Conservation (phyloP, 1,284 basidiomycete genomes). For the Rhizoctonia solani region DNA sequence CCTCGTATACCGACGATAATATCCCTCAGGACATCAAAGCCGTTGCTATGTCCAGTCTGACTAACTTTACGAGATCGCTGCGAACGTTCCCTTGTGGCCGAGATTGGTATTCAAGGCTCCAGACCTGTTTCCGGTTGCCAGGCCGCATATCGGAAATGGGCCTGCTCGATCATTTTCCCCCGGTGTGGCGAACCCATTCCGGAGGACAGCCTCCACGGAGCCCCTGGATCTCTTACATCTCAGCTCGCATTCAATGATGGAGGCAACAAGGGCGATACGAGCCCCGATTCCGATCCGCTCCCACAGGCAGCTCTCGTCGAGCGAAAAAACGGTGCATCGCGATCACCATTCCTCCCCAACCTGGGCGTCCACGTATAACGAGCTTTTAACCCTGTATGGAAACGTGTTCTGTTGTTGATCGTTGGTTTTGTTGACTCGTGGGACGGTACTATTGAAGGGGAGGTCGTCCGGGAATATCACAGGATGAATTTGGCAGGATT, state of each 20-base stretch:
- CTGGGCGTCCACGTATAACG: slow-evolving; percentile 52
- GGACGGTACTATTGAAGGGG: slow-evolving; percentile 50
- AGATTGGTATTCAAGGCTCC: slow-evolving; percentile 77
- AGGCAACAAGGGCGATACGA: slow-evolving; percentile 41
- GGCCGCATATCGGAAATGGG: slow-evolving; percentile 74
- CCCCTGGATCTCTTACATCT: slow-evolving; percentile 44
- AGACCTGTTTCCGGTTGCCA: slow-evolving; percentile 79
- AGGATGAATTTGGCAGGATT: slow-evolving; percentile 47
- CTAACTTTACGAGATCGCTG: slow-evolving; percentile 75
- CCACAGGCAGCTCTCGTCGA: slow-evolving; percentile 47
- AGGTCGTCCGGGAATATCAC: slow-evolving; percentile 40
- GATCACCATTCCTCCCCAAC: slow-evolving; percentile 41
- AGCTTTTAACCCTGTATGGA: slow-evolving; percentile 79
- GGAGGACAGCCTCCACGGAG: slow-evolving; percentile 41
- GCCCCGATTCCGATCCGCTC: slow-evolving; percentile 52
- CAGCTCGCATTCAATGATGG: slow-evolving; percentile 38
- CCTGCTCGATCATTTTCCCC: slow-evolving; percentile 72
- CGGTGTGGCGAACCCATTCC: slow-evolving; percentile 62
- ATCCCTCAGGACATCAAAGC: slow-evolving; percentile 57
- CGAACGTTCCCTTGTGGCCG: slow-evolving; percentile 76
- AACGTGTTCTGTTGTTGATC: slow-evolving; percentile 71
- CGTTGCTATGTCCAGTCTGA: slow-evolving; percentile 61
- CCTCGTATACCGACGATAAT: slow-evolving; percentile 56
- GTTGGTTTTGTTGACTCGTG: slow-evolving; percentile 70
- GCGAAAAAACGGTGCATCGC: slow-evolving; percentile 49